Evolutionary conservation across 805 yeast genomes (phyloP).

Genomic region (Wickerhamiella azyma): DNA sequence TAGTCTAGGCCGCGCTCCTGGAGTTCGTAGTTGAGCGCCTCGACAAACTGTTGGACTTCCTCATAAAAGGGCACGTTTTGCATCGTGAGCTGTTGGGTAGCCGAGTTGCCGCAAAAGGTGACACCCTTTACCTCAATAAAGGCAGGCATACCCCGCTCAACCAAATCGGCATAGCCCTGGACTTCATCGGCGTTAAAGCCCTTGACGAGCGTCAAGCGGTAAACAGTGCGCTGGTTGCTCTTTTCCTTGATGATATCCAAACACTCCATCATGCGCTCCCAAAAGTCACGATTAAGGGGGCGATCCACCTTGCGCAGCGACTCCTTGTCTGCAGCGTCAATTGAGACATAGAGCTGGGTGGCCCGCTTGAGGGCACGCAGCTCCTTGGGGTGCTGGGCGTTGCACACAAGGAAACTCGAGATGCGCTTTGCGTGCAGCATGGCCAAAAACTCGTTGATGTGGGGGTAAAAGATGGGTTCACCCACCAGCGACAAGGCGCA

Average conservation of each 20-base stretch:
- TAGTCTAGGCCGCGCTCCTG: conserved; percentile 54
- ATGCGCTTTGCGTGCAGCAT: conserved; percentile 70
- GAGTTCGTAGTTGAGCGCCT: conserved; percentile 45
- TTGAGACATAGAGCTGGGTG: conserved; percentile 82
- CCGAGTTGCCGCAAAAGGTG: conserved; percentile 86
- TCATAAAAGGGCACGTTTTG: conserved; percentile 90
- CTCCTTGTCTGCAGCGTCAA: conserved; percentile 80
- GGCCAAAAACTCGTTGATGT: conserved; percentile 70
- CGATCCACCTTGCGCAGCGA: conserved; percentile 75
- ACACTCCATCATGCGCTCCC: conserved; percentile 78
- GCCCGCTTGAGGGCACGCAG: conserved; percentile 56
- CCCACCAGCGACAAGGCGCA: conserved; percentile 91
- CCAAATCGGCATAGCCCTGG: conserved; percentile 74
- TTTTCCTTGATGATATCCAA: conserved; percentile 68
- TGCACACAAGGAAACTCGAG: conserved; percentile 81
- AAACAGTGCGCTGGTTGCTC: conserved; percentile 76
- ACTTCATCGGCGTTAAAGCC: conserved; percentile 76
- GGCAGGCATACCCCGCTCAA: conserved; percentile 67
- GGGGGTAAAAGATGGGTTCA: conserved; percentile 88
- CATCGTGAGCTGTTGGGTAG: conserved; percentile 86
- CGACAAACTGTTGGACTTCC: conserved; percentile 70
- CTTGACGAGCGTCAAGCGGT: conserved; percentile 78
- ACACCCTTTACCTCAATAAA: conserved; percentile 91
- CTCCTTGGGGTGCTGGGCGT: conserved; percentile 91
- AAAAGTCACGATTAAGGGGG: conserved; percentile 78